Percentiles rank a stretch among this genome's conserved stretches.
Conservation (phyloP, 2,329 filamentous ascomycete species). For the Shiraia bambusicola region DNA sequence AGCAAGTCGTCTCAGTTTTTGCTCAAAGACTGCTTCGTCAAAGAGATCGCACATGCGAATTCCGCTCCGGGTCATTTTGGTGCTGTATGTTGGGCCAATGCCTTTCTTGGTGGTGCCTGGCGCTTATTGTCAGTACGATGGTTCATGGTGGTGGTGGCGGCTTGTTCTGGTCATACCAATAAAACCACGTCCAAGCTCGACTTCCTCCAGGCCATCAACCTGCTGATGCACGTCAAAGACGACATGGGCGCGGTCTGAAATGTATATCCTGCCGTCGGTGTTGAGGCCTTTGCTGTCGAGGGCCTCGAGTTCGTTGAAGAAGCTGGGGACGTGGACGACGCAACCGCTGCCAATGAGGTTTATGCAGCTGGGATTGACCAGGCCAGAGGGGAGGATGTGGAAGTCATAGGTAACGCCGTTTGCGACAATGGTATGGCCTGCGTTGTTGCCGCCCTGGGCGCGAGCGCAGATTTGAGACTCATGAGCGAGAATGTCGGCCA, state of each 20-base stretch:
- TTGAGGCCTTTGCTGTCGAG: conserved; percentile 63
- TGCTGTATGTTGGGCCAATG: conserved; percentile 61
- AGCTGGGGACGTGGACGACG: conserved; percentile 67
- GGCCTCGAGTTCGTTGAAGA: conserved; percentile 65
- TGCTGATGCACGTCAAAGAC: conserved; percentile 66
- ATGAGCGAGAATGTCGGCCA: conserved; percentile 59
- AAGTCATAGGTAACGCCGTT: conserved; percentile 50
- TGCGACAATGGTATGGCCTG: conserved; percentile 49
- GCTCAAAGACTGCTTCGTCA: conserved; percentile 65
- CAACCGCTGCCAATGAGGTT: conserved; percentile 70
- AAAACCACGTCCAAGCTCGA: conserved; percentile 52
- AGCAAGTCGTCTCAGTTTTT: conserved; percentile 63
- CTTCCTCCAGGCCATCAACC: conserved; percentile 69
- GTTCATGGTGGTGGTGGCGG: conserved; percentile 3
- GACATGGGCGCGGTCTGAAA: conserved; percentile 65
- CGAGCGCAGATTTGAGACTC: conserved; percentile 59
- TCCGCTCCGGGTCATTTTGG: conserved; percentile 66
- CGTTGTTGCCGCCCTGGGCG: conserved; percentile 63
- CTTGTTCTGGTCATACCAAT: conserved; percentile 29
- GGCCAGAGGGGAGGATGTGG: conserved; percentile 58
- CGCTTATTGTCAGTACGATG: conserved; percentile 30
- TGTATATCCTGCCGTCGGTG: conserved; percentile 61
- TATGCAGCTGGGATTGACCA: conserved; percentile 68
- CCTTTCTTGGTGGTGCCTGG: conserved; percentile 56
- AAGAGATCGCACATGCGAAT: conserved; percentile 69